Percentiles rank a stretch among this genome's conserved stretches.
Evolutionary conservation across 371 early-diverging fungal genomes (phyloP).

Genomic region (Nematocida ironsii): DNA sequence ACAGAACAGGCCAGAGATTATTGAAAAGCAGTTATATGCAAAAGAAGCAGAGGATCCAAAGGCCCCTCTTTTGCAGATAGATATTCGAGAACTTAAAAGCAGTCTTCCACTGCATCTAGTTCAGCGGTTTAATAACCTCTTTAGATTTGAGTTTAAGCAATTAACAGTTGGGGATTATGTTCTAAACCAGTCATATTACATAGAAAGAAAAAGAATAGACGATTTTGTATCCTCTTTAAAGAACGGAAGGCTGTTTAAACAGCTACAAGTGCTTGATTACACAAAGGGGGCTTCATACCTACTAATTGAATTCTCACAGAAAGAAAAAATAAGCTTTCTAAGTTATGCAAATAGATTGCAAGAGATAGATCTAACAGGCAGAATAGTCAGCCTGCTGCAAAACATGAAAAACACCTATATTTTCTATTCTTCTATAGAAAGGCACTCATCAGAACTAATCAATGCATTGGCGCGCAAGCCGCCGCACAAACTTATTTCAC

Average conservation of each 20-base stretch:
- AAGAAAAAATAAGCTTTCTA: slow-evolving; percentile 18
- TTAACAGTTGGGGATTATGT: slow-evolving; percentile 42
- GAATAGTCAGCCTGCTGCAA: slow-evolving; percentile 11
- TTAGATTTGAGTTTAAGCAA: slow-evolving; percentile 16
- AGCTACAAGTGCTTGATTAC: slow-evolving; percentile 26
- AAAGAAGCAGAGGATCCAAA: slow-evolving; percentile 13
- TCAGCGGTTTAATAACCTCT: not conserved
- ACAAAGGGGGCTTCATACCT: slow-evolving; percentile 1
- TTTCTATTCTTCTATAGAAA: slow-evolving; percentile 27
- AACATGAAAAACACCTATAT: slow-evolving; percentile 19
- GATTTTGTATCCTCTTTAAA: slow-evolving; percentile 32
- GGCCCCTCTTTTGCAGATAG: slow-evolving; percentile 35
- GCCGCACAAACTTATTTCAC: not conserved
- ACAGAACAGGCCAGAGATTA: slow-evolving; percentile 35
- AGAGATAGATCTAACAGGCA: slow-evolving; percentile 15
- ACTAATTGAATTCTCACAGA: slow-evolving; percentile 43
- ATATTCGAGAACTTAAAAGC: slow-evolving; percentile 25
- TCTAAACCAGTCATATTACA: slow-evolving; percentile 25
- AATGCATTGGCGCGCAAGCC: slow-evolving; percentile 9
- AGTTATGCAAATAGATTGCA: slow-evolving; percentile 17
- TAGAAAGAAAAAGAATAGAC: slow-evolving; percentile 49
- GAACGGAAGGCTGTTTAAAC: slow-evolving; percentile 42
- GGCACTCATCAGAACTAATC: slow-evolving; percentile 18
- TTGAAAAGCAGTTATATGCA: not conserved
- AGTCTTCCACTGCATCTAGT: slow-evolving; percentile 26